Evolutionary conservation across 208 protist species (phyloP), one percentile per base, ranked within the genome.

Genomic region (Leishmania arabica): DNA sequence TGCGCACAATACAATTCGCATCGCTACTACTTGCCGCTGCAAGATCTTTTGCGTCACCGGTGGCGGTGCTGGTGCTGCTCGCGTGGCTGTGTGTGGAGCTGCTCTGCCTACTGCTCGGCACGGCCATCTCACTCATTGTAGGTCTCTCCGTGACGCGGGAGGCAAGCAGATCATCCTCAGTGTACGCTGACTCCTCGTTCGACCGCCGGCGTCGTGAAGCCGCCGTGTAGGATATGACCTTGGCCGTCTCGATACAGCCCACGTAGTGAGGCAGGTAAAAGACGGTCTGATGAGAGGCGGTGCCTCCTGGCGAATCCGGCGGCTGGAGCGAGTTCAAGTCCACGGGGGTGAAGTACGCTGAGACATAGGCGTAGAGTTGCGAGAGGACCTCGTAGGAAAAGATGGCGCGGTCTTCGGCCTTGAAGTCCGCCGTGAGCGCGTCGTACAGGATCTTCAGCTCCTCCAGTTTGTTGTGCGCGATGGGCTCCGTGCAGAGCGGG

Each of bases 281-380:
- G 9, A 85, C 82, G 34, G 82, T 85, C 69, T 79, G 78, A 58
- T 62, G 77, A 4, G 56, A 54, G 8, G 77, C 7, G 9, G 69
- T 34, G 17, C 31, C 49, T 37, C 54, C 76, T 24, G 34, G 4
- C 19, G 75, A 58, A 9, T 78, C 69, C 24, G 51, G 71, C 58
- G 64, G 53, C 70, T 66, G 49, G 3, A 56, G 51, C 37, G 77
- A 68, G 60, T 72, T 64, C 64, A 90, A 49, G 34, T 91, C 68
- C 45, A 91, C 80, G 27, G 81, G 72, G 27, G 86, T 84, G 45
- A 90, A 89, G 77, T 93, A 95, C 13, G 83, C 81, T 8, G 78
- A 79, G 19, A 93, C 85, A 76, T 95, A 95, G 53, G 84, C 83
- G 77, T 91, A 95, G 27, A 95, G 69, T 47, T 80, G 81, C 42